Evolutionary conservation across 2,329 filamentous ascomycete genomes (phyloP).

Genomic region (Metarhizium sp.): DNA sequence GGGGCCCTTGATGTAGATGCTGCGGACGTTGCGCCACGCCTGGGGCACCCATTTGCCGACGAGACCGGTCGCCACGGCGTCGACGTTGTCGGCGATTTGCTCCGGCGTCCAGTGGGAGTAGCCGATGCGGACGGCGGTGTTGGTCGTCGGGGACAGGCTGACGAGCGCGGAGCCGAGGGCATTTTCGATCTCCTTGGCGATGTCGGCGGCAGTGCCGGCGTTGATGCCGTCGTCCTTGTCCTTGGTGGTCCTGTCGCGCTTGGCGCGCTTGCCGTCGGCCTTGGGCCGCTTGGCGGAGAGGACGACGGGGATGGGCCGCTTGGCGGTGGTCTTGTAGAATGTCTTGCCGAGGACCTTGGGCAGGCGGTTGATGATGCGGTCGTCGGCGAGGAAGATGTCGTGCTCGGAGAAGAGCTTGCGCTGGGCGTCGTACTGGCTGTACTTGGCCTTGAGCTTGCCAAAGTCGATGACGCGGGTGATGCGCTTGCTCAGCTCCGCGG

Average conservation of each 20-base stretch:
- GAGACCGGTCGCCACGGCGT: conserved; percentile 58
- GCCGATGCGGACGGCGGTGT: conserved; percentile 72
- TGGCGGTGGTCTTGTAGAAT: conserved; percentile 76
- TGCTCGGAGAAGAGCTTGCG: conserved; percentile 78
- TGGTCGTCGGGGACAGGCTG: conserved; percentile 67
- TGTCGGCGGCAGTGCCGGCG: conserved; percentile 49
- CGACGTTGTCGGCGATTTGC: conserved; percentile 72
- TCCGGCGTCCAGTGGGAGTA: conserved; percentile 64
- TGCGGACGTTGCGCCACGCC: conserved; percentile 78
- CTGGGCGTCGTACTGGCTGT: conserved; percentile 78
- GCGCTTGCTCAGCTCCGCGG: conserved; percentile 52
- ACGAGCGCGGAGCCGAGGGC: conserved; percentile 71
- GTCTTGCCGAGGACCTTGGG: conserved; percentile 78
- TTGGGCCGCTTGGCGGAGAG: conserved; percentile 56
- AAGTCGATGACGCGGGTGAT: conserved; percentile 73
- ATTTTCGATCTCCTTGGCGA: conserved; percentile 74
- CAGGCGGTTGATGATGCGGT: conserved; percentile 67
- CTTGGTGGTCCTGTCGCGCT: conserved; percentile 40
- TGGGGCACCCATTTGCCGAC: conserved; percentile 75
- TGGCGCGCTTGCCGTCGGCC: conserved; percentile 47
- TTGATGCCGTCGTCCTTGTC: conserved; percentile 25
- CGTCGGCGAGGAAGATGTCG: conserved; percentile 89
- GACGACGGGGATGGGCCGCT: conserved; percentile 77
- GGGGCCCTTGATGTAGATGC: conserved; percentile 83
- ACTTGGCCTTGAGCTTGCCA: conserved; percentile 72